Base-by-base conservation (phyloP, 805 yeast genomes). In the Lipomyces chichibuensis region DNA sequence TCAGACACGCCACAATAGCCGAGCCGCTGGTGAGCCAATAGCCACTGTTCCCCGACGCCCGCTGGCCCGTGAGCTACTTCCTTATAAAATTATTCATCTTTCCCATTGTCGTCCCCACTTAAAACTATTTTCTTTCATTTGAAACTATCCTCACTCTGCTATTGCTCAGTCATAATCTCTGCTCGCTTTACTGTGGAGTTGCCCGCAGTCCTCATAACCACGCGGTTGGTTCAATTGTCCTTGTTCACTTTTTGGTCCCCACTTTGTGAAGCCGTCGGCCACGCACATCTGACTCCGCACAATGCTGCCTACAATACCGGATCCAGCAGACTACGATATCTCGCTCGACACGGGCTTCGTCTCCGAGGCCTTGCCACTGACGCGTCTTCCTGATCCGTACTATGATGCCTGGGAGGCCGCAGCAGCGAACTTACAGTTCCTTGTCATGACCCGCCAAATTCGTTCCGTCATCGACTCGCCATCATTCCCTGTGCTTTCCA, bases 331-430 rank as follows among this genome's bases (percentile, higher is more conserved):
- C 74, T 93, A 87, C 76, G 93, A 88, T 55, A 84, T 93, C 51
- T 88, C 90, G 27, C 84, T 86, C 2, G 77, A 74, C 33, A 84
- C 91, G 0, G 98, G 98, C 37, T 93, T 93, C 74, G 82, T 94
- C 27, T 97, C 98, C 2, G 83, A 82, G 8, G 80, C 81, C 59
- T 77, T 84, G 32, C 97, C 98, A 0, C 79, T 90, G 13, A 80
- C 79, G 27, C 76, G 80, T 51, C 82, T 93, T 49, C 86, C 92
- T 0, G 84, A 84, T 58, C 79, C 78, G 2, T 91, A 89, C 75
- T 91, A 84, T 75, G 78, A 80, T 57, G 88, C 90, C 3, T 93
- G 98, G 98, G 98, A 93, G 75, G 74, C 75, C 17, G 74, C 91
- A 25, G 92, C 83, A 6, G 78, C 77, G 20, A 85, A 86, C 59